Percentiles rank a stretch among this genome's conserved stretches.
phyloP scores from a whole-genome alignment of 176 grass and related monocot species.

The Oryza officinalis region DNA sequence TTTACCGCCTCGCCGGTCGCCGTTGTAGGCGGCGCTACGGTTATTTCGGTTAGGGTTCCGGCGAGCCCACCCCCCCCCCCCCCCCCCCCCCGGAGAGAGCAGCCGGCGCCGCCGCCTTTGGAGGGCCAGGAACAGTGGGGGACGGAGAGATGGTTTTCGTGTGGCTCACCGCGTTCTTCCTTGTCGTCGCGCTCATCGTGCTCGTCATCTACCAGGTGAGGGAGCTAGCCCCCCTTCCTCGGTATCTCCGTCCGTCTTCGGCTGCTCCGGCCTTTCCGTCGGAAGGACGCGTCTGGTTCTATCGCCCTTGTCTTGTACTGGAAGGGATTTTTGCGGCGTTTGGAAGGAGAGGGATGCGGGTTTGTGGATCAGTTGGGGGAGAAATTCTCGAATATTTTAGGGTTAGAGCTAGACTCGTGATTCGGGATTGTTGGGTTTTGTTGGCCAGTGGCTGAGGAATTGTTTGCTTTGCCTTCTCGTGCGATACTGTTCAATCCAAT shows the following conservation, averaged over 20 bases:
- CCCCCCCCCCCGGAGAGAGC: neutral
- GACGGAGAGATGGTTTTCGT: constrained; percentile 71
- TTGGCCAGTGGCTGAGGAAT: neutral
- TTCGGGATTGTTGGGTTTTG: neutral
- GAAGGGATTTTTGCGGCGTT: neutral
- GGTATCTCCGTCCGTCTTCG: neutral
- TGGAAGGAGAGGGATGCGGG: neutral
- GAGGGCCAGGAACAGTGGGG: too few relatives aligned
- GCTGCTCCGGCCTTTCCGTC: too few relatives aligned
- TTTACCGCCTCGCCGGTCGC: constrained; percentile 31
- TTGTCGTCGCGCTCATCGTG: constrained; percentile 79
- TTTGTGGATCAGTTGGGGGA: neutral
- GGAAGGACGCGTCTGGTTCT: too few relatives aligned
- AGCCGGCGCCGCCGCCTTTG: neutral
- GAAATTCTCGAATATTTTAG: neutral
- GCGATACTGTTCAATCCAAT: neutral
- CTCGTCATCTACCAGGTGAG: constrained; percentile 94
- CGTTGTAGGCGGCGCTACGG: neutral
- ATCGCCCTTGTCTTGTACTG: neutral
- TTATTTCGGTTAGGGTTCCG: constrained; percentile 8
- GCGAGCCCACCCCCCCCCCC: neutral
- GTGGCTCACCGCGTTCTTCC: constrained; percentile 90
- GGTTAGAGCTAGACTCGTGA: neutral
- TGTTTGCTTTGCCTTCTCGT: neutral
- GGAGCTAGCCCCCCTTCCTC: neutral